These are phyloP conservation scores for Micractinium conductrix DNA, from an alignment of 139 green algal genomes.

Conservation along the genomic window DNA sequence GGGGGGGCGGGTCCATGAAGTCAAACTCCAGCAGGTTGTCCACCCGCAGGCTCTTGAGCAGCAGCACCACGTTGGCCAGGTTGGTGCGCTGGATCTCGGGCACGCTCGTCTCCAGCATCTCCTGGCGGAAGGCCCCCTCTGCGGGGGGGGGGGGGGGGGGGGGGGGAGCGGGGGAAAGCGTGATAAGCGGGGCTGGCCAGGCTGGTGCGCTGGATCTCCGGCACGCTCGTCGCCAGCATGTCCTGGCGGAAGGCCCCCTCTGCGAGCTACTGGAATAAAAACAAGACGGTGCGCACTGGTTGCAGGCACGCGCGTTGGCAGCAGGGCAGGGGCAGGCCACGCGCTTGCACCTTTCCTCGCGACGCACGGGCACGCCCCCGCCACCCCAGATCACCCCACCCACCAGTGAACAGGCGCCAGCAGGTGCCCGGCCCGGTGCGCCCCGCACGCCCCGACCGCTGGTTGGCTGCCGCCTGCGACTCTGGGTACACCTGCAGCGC, in stretches of 20 bases:
- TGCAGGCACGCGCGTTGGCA: too few relatives aligned
- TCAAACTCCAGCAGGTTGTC: conserved; percentile 97
- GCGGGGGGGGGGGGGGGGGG: neutral
- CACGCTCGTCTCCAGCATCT: conserved; percentile 85
- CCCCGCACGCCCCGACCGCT: conserved; percentile 89
- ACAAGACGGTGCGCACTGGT: neutral
- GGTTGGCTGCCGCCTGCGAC: conserved; percentile 85
- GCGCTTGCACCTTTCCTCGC: too few relatives aligned
- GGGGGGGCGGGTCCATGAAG: conserved; percentile 95
- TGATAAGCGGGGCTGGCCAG: neutral
- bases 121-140: conserved; percentile 83
- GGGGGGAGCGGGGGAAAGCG: neutral
- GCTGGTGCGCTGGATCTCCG: too few relatives aligned
- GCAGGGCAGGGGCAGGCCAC: too few relatives aligned
- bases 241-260: too few relatives aligned
- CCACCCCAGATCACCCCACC: neutral
- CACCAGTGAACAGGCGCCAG: conserved; percentile 93
- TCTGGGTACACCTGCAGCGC: conserved; percentile 90
- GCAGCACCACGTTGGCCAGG: conserved; percentile 97
- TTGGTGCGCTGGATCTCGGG: conserved; percentile 99
- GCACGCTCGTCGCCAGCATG: too few relatives aligned
- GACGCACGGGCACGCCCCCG: neutral
- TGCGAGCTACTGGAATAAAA: too few relatives aligned
- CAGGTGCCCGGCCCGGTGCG: conserved; percentile 91
- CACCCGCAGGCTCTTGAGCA: conserved; percentile 95